phyloP scores from a whole-genome alignment of 306 rosid genomes.

The Citrullus mucosospermus region DNA sequence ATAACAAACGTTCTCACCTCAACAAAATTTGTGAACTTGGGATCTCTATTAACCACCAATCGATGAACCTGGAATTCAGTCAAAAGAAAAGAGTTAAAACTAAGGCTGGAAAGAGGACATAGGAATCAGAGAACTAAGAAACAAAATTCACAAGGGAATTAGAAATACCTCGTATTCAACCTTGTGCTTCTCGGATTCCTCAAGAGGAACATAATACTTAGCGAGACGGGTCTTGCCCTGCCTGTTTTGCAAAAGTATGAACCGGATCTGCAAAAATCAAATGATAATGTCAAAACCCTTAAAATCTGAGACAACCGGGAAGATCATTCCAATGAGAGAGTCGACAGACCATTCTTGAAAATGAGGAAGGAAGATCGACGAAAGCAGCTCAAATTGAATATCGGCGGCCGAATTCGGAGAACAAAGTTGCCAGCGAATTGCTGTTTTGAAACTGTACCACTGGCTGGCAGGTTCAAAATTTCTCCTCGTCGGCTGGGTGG shows the following conservation, averaged over 20 bases:
- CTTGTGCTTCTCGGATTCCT: conserved; percentile 94
- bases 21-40: conserved; percentile 90
- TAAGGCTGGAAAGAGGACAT: background rate
- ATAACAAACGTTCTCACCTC: conserved; percentile 35
- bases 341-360: background rate
- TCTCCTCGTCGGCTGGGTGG: background rate
- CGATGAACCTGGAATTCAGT: conserved; percentile 66
- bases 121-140: background rate
- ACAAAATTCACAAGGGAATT: background rate
- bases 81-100: conserved; percentile 3
- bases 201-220: conserved; percentile 92
- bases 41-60: conserved; percentile 92
- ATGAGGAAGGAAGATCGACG: background rate
- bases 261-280: conserved; percentile 64
- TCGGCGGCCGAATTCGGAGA: background rate
- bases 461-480: background rate
- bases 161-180: conserved; percentile 86
- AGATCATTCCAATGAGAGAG: background rate
- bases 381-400: background rate
- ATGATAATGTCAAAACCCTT: background rate
- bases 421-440: background rate
- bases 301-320: background rate
- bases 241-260: conserved; percentile 84
- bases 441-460: background rate
- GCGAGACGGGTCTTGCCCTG: conserved; percentile 92